Conservation (phyloP, 108 stramenopile genomes). For the Asterionellopsis glacialis region DNA sequence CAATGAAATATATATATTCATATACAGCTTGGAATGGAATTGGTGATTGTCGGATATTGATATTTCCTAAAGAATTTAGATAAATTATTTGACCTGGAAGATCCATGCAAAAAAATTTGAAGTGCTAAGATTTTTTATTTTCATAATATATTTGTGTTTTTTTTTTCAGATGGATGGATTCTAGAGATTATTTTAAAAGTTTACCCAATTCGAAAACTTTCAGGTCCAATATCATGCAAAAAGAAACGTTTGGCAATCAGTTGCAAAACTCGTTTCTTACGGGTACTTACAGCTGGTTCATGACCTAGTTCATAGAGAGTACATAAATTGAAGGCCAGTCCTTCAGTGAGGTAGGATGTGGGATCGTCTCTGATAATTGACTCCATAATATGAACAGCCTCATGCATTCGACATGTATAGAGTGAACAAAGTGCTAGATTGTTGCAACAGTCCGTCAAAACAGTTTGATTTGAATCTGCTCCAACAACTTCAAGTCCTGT, state of each 20-base stretch:
- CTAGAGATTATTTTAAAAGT: not conserved
- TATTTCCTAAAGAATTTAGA: no score
- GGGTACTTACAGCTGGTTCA: conserved; percentile 62
- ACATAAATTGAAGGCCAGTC: conserved; percentile 88
- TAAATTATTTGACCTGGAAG: no score
- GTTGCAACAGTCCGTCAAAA: conserved; percentile 44
- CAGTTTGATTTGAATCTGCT: conserved; percentile 1
- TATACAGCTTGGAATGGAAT: no score
- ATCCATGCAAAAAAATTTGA: no score
- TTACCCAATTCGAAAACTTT: conserved; percentile 60
- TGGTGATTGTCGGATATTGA: no score
- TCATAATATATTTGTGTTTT: no score
- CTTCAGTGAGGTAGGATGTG: conserved; percentile 63
- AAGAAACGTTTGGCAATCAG: conserved; percentile 79
- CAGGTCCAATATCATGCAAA: conserved; percentile 84
- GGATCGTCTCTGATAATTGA: conserved; percentile 77
- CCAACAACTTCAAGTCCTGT: conserved; percentile 22
- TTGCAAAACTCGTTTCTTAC: conserved; percentile 76
- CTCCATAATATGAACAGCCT: conserved; percentile 68
- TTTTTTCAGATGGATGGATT: no score
- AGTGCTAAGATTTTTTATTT: no score
- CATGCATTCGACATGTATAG: conserved; percentile 64
- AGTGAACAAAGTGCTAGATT: conserved; percentile 76
- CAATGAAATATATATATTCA: no score
- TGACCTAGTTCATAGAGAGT: conserved; percentile 88